These are phyloP conservation scores for Saccharomyces kudriavzevii DNA, from an alignment of 805 yeast species.

Conservation along the genomic window DNA sequence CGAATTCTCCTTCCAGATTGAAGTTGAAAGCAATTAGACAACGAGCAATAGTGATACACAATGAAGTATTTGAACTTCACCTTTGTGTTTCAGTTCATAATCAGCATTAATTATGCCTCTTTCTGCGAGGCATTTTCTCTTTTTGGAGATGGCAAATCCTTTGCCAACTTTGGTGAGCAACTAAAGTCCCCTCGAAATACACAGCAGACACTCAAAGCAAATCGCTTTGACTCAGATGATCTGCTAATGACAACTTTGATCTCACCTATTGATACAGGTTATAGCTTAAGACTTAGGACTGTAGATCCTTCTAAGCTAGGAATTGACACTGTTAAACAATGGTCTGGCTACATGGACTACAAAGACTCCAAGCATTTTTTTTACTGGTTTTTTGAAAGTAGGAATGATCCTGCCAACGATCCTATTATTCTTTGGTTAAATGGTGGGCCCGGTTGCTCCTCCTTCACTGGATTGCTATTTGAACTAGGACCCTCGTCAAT, in stretches of 20 bases:
- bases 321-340: slow-evolving; percentile 71
- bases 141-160: slow-evolving; percentile 5
- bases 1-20: not conserved
- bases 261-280: slow-evolving; percentile 13
- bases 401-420: slow-evolving; percentile 78
- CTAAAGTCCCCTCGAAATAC: slow-evolving; percentile 7
- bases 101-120: not conserved
- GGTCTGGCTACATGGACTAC: slow-evolving; percentile 76
- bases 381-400: slow-evolving; percentile 88
- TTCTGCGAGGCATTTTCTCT: slow-evolving; percentile 1
- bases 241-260: not conserved
- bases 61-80: not conserved
- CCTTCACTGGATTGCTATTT: slow-evolving; percentile 80
- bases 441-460: slow-evolving; percentile 96
- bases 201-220: slow-evolving; percentile 2
- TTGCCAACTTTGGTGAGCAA: slow-evolving; percentile 2
- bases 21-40: not conserved
- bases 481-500: slow-evolving; percentile 87
- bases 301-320: slow-evolving; percentile 41
- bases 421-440: slow-evolving; percentile 84
- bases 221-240: not conserved
- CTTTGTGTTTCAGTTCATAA: not conserved
- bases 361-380: slow-evolving; percentile 76
- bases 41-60: not conserved
- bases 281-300: slow-evolving; percentile 19